A percentile compares a stretch with the other conserved stretches of the same genome.
Evolutionary conservation across 78 protist species (phyloP).

Genomic region (Cavenderia fasciculata): DNA sequence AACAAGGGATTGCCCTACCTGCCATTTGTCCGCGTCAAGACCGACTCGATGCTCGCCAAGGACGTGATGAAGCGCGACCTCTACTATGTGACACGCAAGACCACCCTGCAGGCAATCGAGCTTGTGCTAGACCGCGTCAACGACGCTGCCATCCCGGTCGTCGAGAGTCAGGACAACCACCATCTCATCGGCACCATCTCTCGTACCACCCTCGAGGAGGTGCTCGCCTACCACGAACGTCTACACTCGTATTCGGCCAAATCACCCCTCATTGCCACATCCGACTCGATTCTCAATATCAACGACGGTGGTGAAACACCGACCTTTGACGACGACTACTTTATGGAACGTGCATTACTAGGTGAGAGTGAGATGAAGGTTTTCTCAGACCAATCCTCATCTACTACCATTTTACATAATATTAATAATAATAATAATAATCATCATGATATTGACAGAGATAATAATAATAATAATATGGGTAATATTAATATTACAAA

Average conservation of each 20-base stretch:
- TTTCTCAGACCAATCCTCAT: not conserved
- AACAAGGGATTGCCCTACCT: conserved; percentile 59
- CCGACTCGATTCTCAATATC: not conserved
- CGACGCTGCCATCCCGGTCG: conserved; percentile 24
- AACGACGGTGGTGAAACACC: not conserved
- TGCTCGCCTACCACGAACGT: conserved; percentile 49
- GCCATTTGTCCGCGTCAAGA: conserved; percentile 26
- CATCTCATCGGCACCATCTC: conserved; percentile 59
- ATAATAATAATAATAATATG: not conserved
- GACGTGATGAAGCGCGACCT: conserved; percentile 57
- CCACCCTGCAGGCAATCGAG: conserved; percentile 11
- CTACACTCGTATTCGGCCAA: conserved; percentile 33
- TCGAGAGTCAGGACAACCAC: not conserved
- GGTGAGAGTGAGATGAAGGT: conserved; percentile 1
- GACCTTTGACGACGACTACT: not conserved
- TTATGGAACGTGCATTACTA: not conserved
- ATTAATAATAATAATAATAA: not conserved
- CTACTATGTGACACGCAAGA: conserved; percentile 17
- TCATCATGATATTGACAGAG: not conserved
- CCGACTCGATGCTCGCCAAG: conserved; percentile 11
- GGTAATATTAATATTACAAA: not conserved
- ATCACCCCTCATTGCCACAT: not conserved
- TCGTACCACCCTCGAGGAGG: conserved; percentile 52
- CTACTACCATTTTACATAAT: not conserved
- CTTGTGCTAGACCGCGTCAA: not conserved